phyloP scores from a whole-genome alignment of 306 rosid species.

The Fragaria nilgerrensis region DNA sequence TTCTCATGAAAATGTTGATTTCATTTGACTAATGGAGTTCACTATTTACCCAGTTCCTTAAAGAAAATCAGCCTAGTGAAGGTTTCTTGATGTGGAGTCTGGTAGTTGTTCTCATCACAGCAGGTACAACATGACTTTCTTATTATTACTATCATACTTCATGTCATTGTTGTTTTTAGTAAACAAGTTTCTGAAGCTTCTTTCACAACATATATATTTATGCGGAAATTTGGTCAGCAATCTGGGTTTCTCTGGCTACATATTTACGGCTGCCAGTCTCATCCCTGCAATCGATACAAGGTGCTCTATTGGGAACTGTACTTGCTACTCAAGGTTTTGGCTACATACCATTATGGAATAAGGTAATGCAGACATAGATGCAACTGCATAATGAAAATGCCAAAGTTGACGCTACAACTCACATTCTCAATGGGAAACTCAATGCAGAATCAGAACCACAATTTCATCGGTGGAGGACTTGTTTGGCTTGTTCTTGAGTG shows the following conservation, averaged over 20 bases:
- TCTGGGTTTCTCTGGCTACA: slow-evolving; percentile 29
- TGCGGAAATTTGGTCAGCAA: slow-evolving; percentile 17
- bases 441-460: slow-evolving; percentile 28
- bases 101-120: slow-evolving; percentile 27
- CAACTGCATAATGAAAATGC: background rate
- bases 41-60: slow-evolving; percentile 15
- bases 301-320: slow-evolving; percentile 28
- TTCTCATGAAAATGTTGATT: background rate
- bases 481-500: slow-evolving; percentile 28
- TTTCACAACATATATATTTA: background rate
- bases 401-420: background rate
- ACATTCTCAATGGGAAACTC: slow-evolving; percentile 1
- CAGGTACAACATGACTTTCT: slow-evolving; percentile 15
- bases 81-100: slow-evolving; percentile 32
- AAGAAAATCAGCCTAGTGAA: slow-evolving; percentile 27
- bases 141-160: background rate
- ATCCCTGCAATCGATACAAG: slow-evolving; percentile 24
- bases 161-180: background rate
- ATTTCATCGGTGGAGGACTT: slow-evolving; percentile 30
- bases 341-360: slow-evolving; percentile 26
- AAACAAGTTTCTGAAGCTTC: background rate
- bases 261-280: slow-evolving; percentile 26
- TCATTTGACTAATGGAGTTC: background rate
- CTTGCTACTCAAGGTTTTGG: slow-evolving; percentile 30
- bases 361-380: slow-evolving; percentile 16